Evolutionary conservation across 805 yeast species (phyloP).

Genomic region (Candida ulmi): DNA sequence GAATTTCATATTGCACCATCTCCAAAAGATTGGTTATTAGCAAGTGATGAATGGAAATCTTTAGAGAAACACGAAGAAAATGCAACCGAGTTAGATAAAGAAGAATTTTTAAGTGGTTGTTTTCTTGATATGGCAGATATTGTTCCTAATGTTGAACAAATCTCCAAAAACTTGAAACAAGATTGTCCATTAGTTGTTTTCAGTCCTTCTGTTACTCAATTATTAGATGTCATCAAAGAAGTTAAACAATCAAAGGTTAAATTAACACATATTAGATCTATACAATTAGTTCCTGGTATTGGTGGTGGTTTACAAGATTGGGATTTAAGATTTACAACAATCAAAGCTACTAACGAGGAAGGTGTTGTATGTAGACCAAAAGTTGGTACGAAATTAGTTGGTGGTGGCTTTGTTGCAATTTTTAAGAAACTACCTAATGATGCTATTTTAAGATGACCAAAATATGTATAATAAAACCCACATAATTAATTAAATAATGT

Average conservation of each 20-base stretch:
- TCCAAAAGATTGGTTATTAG: constrained; percentile 35
- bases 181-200: constrained; percentile 41
- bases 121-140: constrained; percentile 45
- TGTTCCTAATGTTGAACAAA: constrained; percentile 26
- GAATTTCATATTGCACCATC: constrained; percentile 38
- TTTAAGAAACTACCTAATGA: constrained; percentile 29
- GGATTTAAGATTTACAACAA: constrained; percentile 37
- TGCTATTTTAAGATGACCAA: constrained; percentile 7
- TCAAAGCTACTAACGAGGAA: constrained; percentile 34
- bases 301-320: constrained; percentile 49
- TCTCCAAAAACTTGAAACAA: constrained; percentile 30
- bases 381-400: constrained; percentile 40
- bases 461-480: constrained; percentile 2
- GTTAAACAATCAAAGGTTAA: constrained; percentile 28
- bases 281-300: constrained; percentile 40
- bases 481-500: neutral
- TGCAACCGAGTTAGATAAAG: constrained; percentile 15
- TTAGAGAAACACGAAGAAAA: constrained; percentile 11
- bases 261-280: constrained; percentile 31
- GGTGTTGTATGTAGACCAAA: constrained; percentile 45
- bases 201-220: constrained; percentile 44
- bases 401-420: constrained; percentile 46
- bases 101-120: constrained; percentile 34
- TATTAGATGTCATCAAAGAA: constrained; percentile 32
- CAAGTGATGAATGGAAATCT: constrained; percentile 21